phyloP scores from a whole-genome alignment of 495 filamentous ascomycete species.

The Aspergillus panamensis region DNA sequence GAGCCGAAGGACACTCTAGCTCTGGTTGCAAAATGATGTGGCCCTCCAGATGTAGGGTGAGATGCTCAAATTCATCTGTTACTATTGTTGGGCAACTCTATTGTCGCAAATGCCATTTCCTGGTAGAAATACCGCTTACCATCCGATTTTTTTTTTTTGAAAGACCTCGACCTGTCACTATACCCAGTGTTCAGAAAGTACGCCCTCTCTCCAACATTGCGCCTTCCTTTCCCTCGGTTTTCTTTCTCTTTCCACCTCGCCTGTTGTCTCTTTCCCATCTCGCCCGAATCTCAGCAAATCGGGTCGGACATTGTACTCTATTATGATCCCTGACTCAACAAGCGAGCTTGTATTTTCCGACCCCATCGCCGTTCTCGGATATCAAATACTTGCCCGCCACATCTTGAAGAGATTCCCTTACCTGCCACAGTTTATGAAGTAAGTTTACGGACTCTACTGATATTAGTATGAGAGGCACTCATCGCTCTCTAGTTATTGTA shows the following conservation, averaged over 20 bases:
- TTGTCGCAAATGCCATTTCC: too few relatives aligned
- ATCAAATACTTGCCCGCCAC: neutral
- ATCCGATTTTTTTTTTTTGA: too few relatives aligned
- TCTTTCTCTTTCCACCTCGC: neutral
- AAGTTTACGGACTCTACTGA: neutral
- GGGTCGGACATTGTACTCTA: too few relatives aligned
- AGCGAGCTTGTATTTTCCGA: too few relatives aligned
- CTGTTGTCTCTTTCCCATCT: neutral
- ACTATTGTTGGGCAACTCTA: too few relatives aligned
- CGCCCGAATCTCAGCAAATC: neutral
- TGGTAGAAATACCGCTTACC: neutral
- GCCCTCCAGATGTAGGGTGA: too few relatives aligned
- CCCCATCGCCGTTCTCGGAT: too few relatives aligned
- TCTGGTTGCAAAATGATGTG: neutral
- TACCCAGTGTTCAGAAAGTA: neutral
- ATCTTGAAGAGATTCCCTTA: neutral
- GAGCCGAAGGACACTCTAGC: neutral
- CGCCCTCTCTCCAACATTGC: neutral
- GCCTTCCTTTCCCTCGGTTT: neutral
- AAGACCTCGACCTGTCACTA: too few relatives aligned
- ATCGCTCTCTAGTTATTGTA: neutral
- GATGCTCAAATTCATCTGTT: too few relatives aligned
- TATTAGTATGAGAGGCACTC: neutral
- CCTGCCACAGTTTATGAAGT: neutral
- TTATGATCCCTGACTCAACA: too few relatives aligned